A percentile compares a stretch with the other conserved stretches of the same genome.
Evolutionary conservation across 495 filamentous ascomycete species (phyloP).

Genomic region (Neurospora sp.): DNA sequence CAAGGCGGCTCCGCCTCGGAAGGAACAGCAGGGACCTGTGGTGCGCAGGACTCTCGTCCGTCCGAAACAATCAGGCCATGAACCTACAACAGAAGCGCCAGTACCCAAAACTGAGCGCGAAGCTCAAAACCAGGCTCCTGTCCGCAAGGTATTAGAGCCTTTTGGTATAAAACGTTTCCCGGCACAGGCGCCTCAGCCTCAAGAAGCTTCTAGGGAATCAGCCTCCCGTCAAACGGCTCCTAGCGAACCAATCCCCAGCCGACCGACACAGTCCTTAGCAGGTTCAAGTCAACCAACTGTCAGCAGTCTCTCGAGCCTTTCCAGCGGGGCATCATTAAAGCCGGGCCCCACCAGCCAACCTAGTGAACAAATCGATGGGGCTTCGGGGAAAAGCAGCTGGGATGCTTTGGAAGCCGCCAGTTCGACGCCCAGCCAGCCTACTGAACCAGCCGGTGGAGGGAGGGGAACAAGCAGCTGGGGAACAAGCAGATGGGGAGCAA

Average conservation of each 20-base stretch:
- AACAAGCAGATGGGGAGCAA: background rate
- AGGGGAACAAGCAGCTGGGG: background rate
- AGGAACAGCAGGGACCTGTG: background rate
- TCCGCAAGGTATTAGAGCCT: background rate
- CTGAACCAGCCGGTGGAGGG: background rate
- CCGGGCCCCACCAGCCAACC: background rate
- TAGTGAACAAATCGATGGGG: background rate
- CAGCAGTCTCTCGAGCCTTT: background rate
- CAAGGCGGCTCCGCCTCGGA: background rate
- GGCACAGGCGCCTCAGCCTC: background rate
- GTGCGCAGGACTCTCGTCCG: background rate
- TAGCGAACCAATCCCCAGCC: background rate
- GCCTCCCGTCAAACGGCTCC: background rate
- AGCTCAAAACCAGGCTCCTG: background rate
- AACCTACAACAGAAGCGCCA: background rate
- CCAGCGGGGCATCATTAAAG: background rate
- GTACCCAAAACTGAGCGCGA: background rate
- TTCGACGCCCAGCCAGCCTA: background rate
- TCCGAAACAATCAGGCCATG: background rate
- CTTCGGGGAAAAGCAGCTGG: background rate
- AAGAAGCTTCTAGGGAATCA: background rate
- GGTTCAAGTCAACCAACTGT: background rate
- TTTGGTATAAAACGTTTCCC: background rate
- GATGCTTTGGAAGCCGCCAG: background rate
- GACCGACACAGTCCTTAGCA: background rate